Percentiles rank a stretch among this genome's conserved stretches.
Evolutionary conservation across 306 rosid species (phyloP).

Genomic region (Acmispon strigosus): DNA sequence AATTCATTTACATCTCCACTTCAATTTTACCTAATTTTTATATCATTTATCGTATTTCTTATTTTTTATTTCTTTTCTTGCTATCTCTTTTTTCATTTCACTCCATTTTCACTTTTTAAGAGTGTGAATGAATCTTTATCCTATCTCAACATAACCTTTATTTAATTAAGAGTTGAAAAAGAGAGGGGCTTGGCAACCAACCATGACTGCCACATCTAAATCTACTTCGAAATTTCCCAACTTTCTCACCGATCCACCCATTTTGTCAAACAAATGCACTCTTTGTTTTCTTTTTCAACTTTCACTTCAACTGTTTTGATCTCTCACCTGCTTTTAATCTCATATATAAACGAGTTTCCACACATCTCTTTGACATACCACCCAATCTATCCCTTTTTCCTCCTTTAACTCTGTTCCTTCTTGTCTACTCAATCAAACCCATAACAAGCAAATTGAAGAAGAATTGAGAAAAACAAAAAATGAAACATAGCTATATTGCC

Average conservation of each 20-base stretch:
- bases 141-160: not conserved
- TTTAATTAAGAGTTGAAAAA: not conserved
- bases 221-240: too few relatives aligned
- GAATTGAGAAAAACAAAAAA: not conserved
- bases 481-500: constrained; percentile 42
- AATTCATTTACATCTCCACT: too few relatives aligned
- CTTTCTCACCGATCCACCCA: constrained; percentile 32
- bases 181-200: constrained; percentile 36
- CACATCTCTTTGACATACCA: constrained; percentile 8
- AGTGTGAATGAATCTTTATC: too few relatives aligned
- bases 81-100: too few relatives aligned
- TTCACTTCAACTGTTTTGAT: constrained; percentile 1
- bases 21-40: too few relatives aligned
- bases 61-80: too few relatives aligned
- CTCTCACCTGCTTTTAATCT: not conserved
- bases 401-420: constrained; percentile 4
- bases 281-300: constrained; percentile 4
- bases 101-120: too few relatives aligned
- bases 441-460: not conserved
- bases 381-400: not conserved
- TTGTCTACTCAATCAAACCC: not conserved
- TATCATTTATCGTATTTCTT: too few relatives aligned
- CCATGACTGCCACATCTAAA: constrained; percentile 40
- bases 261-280: constrained; percentile 22
- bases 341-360: constrained; percentile 13